These are phyloP conservation scores for Logfia minima DNA, from an alignment of 129 eudicot species.

Conservation along the genomic window DNA sequence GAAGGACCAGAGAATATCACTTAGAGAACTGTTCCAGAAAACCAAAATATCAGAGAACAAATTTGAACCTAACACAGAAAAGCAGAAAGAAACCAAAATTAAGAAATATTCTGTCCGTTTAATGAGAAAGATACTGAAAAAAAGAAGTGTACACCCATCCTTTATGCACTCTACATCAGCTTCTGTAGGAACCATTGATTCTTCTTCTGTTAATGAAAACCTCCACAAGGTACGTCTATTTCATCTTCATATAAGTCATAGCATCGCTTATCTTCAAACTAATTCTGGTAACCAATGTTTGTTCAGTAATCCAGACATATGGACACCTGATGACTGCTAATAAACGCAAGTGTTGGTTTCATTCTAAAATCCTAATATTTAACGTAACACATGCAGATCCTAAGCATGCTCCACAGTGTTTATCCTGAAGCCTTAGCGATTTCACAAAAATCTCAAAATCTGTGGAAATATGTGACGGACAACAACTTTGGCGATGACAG, in stretches of 20 bases:
- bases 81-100: constrained; percentile 36
- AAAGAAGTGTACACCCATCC: constrained; percentile 12
- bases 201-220: constrained; percentile 49
- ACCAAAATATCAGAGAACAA: constrained; percentile 51
- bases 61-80: constrained; percentile 26
- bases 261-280: neutral
- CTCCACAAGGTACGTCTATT: constrained; percentile 48
- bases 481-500: constrained; percentile 17
- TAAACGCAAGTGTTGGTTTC: neutral
- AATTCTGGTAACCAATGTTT: neutral
- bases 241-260: neutral
- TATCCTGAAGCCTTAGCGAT: constrained; percentile 18
- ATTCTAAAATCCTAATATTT: neutral
- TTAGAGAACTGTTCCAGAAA: constrained; percentile 73
- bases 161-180: constrained; percentile 27
- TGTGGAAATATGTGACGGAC: constrained; percentile 22
- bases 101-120: constrained; percentile 46
- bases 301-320: neutral
- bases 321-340: neutral
- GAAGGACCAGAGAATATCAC: constrained; percentile 53
- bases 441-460: constrained; percentile 20
- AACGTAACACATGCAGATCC: constrained; percentile 14
- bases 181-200: constrained; percentile 39
- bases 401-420: constrained; percentile 9
- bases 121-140: constrained; percentile 56